Evolutionary conservation across 345 rosid species (phyloP).

Genomic region (Aquilaria yunnanensis): DNA sequence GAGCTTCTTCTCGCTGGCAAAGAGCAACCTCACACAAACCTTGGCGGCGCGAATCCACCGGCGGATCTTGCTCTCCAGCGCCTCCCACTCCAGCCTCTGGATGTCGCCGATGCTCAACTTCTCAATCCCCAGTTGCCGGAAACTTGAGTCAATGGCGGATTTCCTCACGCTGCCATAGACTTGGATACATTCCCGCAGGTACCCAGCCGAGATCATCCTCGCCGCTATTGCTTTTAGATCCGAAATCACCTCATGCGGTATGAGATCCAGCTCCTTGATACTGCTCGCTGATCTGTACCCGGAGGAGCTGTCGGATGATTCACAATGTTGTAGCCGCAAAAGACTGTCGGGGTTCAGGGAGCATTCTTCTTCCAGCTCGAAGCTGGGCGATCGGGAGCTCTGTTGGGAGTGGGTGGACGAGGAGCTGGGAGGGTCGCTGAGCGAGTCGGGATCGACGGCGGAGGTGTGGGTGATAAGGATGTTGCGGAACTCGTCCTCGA

Average conservation of each 20-base stretch:
- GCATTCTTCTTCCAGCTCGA: conserved; percentile 32
- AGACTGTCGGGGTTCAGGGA: neutral
- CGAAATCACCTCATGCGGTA: conserved; percentile 57
- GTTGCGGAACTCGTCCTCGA: conserved; percentile 90
- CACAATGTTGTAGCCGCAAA: conserved; percentile 11
- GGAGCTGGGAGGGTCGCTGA: conserved; percentile 32
- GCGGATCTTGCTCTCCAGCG: conserved; percentile 76
- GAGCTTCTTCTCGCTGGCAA: conserved; percentile 78
- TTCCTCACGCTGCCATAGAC: conserved; percentile 87
- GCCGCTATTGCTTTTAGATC: conserved; percentile 70
- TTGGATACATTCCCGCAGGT: conserved; percentile 82
- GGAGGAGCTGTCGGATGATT: conserved; percentile 18
- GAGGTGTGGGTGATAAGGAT: conserved; percentile 56
- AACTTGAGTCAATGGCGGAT: conserved; percentile 72
- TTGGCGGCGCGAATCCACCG: conserved; percentile 90
- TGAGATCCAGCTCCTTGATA: conserved; percentile 81
- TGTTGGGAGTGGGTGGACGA: conserved; percentile 5
- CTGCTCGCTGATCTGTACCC: conserved; percentile 77
- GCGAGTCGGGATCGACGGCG: conserved; percentile 59
- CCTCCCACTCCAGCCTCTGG: conserved; percentile 83
- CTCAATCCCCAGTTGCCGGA: conserved; percentile 72
- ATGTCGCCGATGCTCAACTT: conserved; percentile 87
- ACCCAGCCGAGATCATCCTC: conserved; percentile 77
- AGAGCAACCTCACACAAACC: conserved; percentile 64
- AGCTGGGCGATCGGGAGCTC: neutral